Evolutionary conservation across 2,329 filamentous ascomycete genomes (phyloP).

Genomic region (Epichloe amarillans): DNA sequence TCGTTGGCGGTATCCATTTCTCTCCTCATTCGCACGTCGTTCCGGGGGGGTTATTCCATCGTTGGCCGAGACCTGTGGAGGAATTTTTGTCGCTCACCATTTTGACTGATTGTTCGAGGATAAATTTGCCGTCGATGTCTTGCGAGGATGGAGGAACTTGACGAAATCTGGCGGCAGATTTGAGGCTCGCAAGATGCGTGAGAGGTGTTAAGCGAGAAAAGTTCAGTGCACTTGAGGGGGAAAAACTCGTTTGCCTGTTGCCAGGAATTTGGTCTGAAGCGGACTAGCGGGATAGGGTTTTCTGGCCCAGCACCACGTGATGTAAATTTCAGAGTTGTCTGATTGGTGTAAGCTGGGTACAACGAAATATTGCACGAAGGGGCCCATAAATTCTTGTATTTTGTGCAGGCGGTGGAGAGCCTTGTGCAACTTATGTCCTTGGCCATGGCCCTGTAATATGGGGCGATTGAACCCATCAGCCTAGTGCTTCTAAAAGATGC

Average conservation of each 20-base stretch:
- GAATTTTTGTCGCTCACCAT: conserved; percentile 44
- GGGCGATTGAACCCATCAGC: background rate
- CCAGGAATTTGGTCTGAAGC: conserved; percentile 24
- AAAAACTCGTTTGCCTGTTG: conserved; percentile 20
- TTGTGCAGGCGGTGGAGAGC: conserved; percentile 6
- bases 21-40: conserved; percentile 4
- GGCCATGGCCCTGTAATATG: no score
- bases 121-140: conserved; percentile 26
- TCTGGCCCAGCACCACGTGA: conserved; percentile 25
- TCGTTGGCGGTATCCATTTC: conserved; percentile 5
- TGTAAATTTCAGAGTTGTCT: background rate
- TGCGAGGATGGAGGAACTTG: conserved; percentile 35
- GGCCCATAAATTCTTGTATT: conserved; percentile 3
- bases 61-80: conserved; percentile 6
- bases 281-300: conserved; percentile 27
- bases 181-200: conserved; percentile 36
- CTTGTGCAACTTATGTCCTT: conserved; percentile 6
- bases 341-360: conserved; percentile 9
- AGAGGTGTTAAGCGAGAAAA: conserved; percentile 36
- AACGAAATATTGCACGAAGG: background rate
- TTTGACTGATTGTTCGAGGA: conserved; percentile 42
- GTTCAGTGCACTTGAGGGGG: conserved; percentile 28
- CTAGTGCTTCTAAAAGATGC: background rate
- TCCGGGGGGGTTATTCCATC: conserved; percentile 10
- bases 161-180: conserved; percentile 45